phyloP scores from a whole-genome alignment of 176 grass and related monocot genomes.

The Rhipidocladum racemiflorum region DNA sequence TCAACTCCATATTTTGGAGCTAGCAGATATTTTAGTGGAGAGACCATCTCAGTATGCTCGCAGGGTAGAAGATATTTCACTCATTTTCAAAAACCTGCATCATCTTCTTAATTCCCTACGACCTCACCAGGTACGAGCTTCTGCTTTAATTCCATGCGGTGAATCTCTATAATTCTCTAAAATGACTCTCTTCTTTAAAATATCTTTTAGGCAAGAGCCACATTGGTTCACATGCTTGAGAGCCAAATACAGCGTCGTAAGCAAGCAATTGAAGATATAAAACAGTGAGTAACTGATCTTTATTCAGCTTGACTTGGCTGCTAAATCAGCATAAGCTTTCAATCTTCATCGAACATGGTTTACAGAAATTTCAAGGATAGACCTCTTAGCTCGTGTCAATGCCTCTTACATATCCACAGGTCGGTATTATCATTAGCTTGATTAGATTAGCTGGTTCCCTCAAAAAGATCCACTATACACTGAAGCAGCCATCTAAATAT shows the following conservation, averaged over 20 bases:
- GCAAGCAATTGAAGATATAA: constrained; percentile 88
- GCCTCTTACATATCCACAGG: background rate
- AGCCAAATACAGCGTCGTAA: constrained; percentile 71
- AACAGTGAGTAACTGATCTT: constrained; percentile 51
- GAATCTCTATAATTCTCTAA: background rate
- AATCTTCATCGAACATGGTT: background rate
- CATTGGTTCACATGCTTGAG: too few relatives aligned
- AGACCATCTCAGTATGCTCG: constrained; percentile 91
- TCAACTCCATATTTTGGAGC: constrained; percentile 90
- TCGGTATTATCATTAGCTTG: background rate
- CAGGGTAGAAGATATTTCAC: constrained; percentile 86
- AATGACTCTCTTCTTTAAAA: constrained; percentile 9
- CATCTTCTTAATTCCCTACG: constrained; percentile 89
- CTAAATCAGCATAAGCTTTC: background rate
- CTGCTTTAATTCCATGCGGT: background rate
- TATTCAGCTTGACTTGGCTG: background rate
- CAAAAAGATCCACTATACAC: background rate
- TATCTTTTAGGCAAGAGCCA: too few relatives aligned
- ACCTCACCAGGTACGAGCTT: constrained; percentile 62
- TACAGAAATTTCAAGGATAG: background rate
- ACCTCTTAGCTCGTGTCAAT: background rate
- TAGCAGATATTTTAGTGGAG: constrained; percentile 91
- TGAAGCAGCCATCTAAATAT: background rate
- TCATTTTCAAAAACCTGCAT: constrained; percentile 86
- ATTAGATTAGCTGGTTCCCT: background rate